These are phyloP conservation scores for Larix kaempferi DNA, from an alignment of 75 land plant species.

Conservation along the genomic window DNA sequence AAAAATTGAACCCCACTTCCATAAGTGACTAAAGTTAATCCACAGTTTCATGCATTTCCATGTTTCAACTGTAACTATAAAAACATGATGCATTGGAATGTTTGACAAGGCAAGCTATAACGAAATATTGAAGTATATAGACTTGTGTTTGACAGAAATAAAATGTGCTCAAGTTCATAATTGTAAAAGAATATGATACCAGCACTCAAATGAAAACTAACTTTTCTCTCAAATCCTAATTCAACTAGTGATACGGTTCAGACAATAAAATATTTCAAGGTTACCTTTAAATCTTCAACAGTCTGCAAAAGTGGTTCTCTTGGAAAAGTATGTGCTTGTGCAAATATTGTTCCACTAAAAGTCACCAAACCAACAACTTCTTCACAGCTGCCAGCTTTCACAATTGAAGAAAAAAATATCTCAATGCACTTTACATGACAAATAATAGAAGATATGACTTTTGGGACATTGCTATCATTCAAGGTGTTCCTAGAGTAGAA, in stretches of 20 bases:
- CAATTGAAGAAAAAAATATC: not conserved
- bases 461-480: not conserved
- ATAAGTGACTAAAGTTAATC: too few relatives aligned
- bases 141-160: too few relatives aligned
- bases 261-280: not conserved
- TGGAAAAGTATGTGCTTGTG: slow-evolving; percentile 53
- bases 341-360: slow-evolving; percentile 65
- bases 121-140: too few relatives aligned
- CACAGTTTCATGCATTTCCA: too few relatives aligned
- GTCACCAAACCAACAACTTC: slow-evolving; percentile 57
- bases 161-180: too few relatives aligned
- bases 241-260: not conserved
- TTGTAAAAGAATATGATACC: too few relatives aligned
- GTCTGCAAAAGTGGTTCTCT: slow-evolving; percentile 64
- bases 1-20: too few relatives aligned
- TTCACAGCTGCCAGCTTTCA: slow-evolving; percentile 40
- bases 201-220: too few relatives aligned
- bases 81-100: too few relatives aligned
- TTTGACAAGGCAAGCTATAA: too few relatives aligned
- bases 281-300: slow-evolving; percentile 76
- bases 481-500: not conserved
- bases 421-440: not conserved
- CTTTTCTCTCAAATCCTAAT: not conserved
- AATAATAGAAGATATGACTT: not conserved
- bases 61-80: too few relatives aligned